Evolutionary conservation across 2,329 filamentous ascomycete genomes (phyloP).

Genomic region (Trichoderma breve): DNA sequence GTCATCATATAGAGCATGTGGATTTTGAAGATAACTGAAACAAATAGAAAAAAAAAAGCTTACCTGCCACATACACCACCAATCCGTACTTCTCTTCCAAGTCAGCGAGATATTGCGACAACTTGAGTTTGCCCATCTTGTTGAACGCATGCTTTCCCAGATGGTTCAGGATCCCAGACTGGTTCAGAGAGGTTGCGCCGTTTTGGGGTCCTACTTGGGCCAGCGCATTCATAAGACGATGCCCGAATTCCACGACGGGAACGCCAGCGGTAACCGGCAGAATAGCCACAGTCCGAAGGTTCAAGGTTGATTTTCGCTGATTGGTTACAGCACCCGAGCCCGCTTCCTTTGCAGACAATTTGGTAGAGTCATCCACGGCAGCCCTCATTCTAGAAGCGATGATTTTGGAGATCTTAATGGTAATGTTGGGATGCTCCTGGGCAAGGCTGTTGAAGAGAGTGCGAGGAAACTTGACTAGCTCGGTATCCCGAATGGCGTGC

Average conservation of each 20-base stretch:
- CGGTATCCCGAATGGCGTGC: slow-evolving; percentile 94
- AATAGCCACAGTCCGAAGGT: slow-evolving; percentile 88
- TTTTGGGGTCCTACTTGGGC: slow-evolving; percentile 86
- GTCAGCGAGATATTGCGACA: slow-evolving; percentile 94
- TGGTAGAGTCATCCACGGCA: slow-evolving; percentile 76
- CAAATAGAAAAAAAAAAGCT: slow-evolving; percentile 27
- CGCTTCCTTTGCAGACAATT: slow-evolving; percentile 63
- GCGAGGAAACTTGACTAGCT: slow-evolving; percentile 92
- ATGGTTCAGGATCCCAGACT: slow-evolving; percentile 91
- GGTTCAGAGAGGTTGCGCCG: slow-evolving; percentile 87
- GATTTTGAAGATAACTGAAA: background rate
- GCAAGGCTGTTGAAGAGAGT: slow-evolving; percentile 97
- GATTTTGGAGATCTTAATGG: slow-evolving; percentile 98
- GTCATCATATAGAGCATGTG: slow-evolving; percentile 47
- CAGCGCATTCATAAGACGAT: slow-evolving; percentile 80
- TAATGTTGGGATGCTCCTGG: slow-evolving; percentile 95
- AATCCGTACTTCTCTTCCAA: slow-evolving; percentile 96
- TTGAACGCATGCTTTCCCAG: slow-evolving; percentile 95
- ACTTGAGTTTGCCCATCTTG: slow-evolving; percentile 92
- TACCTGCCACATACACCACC: slow-evolving; percentile 86
- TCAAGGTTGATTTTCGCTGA: slow-evolving; percentile 79
- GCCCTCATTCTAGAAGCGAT: slow-evolving; percentile 93
- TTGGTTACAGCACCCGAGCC: slow-evolving; percentile 51
- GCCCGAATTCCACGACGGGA: slow-evolving; percentile 93
- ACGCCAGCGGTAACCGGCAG: slow-evolving; percentile 88